These are phyloP conservation scores for Xerocomus cyaneibrunnescens DNA, from an alignment of 1,284 basidiomycete species.

Conservation along the genomic window DNA sequence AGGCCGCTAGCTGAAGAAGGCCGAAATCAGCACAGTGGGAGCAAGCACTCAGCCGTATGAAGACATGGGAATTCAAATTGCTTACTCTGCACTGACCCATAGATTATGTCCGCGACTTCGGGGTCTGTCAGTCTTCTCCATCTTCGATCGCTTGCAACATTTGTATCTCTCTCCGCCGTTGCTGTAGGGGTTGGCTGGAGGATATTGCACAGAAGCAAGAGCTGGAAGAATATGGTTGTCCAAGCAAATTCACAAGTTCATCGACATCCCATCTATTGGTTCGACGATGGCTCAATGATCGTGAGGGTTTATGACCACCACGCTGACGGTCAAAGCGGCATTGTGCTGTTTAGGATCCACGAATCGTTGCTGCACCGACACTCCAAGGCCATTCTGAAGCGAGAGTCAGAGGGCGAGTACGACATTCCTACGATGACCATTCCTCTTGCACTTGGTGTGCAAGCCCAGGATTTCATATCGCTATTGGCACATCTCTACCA, in stretches of 20 bases:
- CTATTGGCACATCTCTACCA: constrained; percentile 64
- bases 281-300: constrained; percentile 59
- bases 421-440: constrained; percentile 34
- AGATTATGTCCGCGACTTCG: no score
- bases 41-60: no score
- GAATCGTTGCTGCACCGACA: constrained; percentile 49
- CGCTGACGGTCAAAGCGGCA: constrained; percentile 16
- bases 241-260: not conserved
- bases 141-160: constrained; percentile 7
- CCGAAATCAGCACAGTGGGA: no score
- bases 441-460: constrained; percentile 36
- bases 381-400: constrained; percentile 34
- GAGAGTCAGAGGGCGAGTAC: not conserved
- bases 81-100: no score
- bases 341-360: constrained; percentile 55
- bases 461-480: constrained; percentile 48
- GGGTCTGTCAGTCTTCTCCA: no score
- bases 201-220: constrained; percentile 2
- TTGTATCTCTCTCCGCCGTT: constrained; percentile 7
- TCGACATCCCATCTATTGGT: constrained; percentile 54
- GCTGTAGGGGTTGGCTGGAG: constrained; percentile 8
- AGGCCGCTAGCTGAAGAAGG: no score
- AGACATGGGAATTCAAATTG: no score
- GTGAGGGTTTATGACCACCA: constrained; percentile 36
- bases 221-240: constrained; percentile 1